Percentiles rank a stretch among this genome's conserved stretches.
Conservation (phyloP, 345 rosid species). For the Firmiana major region DNA sequence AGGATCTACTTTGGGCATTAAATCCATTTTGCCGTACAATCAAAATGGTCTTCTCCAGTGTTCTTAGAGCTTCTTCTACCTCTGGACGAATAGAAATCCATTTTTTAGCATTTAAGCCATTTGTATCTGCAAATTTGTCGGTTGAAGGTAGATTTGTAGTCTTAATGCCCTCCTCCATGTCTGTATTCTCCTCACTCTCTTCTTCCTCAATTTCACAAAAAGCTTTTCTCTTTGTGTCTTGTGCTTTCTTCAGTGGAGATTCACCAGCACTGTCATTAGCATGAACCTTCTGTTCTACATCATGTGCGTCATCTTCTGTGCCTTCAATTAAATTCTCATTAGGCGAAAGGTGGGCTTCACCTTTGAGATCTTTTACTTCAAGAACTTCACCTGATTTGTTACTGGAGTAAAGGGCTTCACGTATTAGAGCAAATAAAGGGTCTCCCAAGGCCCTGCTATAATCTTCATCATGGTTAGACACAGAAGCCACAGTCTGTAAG, state of each 20-base stretch:
- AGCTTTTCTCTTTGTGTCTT: conserved; percentile 25
- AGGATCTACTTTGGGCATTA: conserved; percentile 21
- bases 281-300: conserved; percentile 19
- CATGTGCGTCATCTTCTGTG: not conserved
- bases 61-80: conserved; percentile 73
- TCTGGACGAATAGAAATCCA: conserved; percentile 44
- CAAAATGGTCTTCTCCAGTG: conserved; percentile 63
- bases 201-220: conserved; percentile 68
- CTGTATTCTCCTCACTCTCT: conserved; percentile 25
- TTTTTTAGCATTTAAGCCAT: conserved; percentile 30
- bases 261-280: conserved; percentile 13
- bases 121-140: conserved; percentile 4
- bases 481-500: conserved; percentile 67
- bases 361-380: conserved; percentile 23
- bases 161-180: conserved; percentile 17
- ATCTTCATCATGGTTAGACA: conserved; percentile 56
- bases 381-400: conserved; percentile 22
- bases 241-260: conserved; percentile 11
- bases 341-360: conserved; percentile 12
- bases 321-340: conserved; percentile 19
- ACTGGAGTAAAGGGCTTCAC: conserved; percentile 43
- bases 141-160: conserved; percentile 10
- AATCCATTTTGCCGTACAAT: conserved; percentile 43
- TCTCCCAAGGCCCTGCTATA: conserved; percentile 57
- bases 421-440: conserved; percentile 58